These are phyloP conservation scores for Rhizoclosmatium sp. DNA, from an alignment of 192 early-diverging fungal species.

Conservation along the genomic window DNA sequence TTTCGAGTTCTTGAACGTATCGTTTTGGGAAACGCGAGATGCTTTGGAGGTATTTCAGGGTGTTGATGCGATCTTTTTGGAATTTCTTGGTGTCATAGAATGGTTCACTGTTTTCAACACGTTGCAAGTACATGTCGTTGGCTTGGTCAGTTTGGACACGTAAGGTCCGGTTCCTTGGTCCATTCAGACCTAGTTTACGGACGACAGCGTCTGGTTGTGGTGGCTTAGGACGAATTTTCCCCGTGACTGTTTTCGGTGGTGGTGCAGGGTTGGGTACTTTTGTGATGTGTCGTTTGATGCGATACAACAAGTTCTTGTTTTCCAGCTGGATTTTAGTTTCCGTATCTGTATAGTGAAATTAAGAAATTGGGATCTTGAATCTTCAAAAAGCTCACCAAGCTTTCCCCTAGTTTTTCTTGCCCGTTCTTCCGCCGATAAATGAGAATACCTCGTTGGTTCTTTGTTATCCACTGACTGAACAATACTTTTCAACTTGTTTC, in stretches of 20 bases:
- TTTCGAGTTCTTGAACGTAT: slow-evolving; percentile 24
- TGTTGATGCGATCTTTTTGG: slow-evolving; percentile 24
- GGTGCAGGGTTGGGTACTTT: background rate
- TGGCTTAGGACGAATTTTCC: background rate
- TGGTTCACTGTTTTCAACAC: slow-evolving; percentile 22
- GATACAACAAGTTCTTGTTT: slow-evolving; percentile 35
- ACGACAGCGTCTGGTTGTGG: slow-evolving; percentile 8
- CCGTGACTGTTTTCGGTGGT: background rate
- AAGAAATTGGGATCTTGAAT: background rate
- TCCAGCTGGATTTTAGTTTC: slow-evolving; percentile 16
- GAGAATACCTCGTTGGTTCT: slow-evolving; percentile 6
- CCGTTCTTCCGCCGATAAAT: slow-evolving; percentile 22
- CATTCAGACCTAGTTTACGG: slow-evolving; percentile 19
- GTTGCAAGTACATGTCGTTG: slow-evolving; percentile 28
- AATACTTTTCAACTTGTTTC: slow-evolving; percentile 10
- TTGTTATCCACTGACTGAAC: slow-evolving; percentile 15
- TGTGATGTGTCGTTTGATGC: slow-evolving; percentile 34
- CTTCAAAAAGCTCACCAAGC: background rate
- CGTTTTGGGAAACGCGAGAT: slow-evolving; percentile 31
- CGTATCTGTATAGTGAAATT: slow-evolving; percentile 9
- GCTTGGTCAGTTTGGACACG: slow-evolving; percentile 26
- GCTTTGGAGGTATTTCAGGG: slow-evolving; percentile 25
- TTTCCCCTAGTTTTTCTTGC: background rate
- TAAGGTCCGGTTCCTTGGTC: slow-evolving; percentile 28
- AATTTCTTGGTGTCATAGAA: slow-evolving; percentile 8